Evolutionary conservation across 495 filamentous ascomycete genomes (phyloP), one percentile per base, ranked within the genome.

Genomic region (Venustampulla echinocandica): DNA sequence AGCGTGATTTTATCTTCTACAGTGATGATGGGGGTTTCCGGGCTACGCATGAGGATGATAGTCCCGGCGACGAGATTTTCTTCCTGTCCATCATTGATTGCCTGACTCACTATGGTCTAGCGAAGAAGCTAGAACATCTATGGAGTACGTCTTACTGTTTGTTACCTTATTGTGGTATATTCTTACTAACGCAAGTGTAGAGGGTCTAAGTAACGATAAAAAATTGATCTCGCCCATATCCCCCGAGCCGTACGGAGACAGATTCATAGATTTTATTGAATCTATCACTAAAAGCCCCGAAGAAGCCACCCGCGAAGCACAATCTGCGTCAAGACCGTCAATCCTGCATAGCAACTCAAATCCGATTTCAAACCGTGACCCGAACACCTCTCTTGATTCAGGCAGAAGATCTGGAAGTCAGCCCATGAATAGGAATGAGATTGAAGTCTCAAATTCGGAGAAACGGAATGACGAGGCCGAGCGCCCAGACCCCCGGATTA

Each of bases 71-170:
- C 45, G 87, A 94, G 65, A 88, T 99, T 24, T 99, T 97, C 57
- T 99, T 97, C 60, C 75, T 99, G 5, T 92, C 92, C 10, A 92
- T 99, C 51, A 97, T 97, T 60, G 93, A 97, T 64, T 97, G 90
- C 61, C 66, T 99, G 59, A 99, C 92, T 30, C 87, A 95, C 65
- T 59, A 56, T 45, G 57, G 57, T 20, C 54, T 47, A 0, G 40
- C 56, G 3, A 55, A 51, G 25, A 52, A 49, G 40, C 30, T 56
- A 32, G 53, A 57, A 40, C 46, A 54, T 50, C 46, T 58, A 2
- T 54, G 48, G 30, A 52, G 55, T 58, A 40, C n/a, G 55, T 50
- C 5, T 10, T 3, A 20, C 11, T 19, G 18, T 37, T 24, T 18
- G 23, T n/a, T 11, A n/a, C 5, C 23, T 33, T 23, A 18, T 32